phyloP scores from a whole-genome alignment of 768 basidiomycete genomes.

The Russula foetens region DNA sequence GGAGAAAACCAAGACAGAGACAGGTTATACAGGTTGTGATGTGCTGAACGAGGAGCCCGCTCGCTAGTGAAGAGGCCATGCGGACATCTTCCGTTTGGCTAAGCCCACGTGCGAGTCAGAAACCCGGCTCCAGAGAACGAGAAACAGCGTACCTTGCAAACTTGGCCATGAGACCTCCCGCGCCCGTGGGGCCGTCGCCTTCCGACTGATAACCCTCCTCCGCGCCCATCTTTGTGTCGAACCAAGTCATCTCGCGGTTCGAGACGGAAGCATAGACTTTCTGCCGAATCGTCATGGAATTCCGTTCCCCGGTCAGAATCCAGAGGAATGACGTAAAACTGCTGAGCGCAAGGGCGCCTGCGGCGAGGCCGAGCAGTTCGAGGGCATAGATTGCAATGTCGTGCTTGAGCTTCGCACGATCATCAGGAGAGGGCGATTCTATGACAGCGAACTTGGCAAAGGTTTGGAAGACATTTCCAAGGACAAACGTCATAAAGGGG shows the following conservation, averaged over 20 bases:
- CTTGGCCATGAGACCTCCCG: constrained; percentile 89
- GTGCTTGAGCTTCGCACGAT: constrained; percentile 45
- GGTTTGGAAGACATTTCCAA: constrained; percentile 69
- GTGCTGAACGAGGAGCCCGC: constrained; percentile 75
- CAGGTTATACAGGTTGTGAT: constrained; percentile 71
- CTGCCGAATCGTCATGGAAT: constrained; percentile 57
- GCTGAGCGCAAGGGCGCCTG: constrained; percentile 61
- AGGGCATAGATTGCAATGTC: constrained; percentile 54
- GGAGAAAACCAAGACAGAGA: constrained; percentile 72
- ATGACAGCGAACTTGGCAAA: constrained; percentile 52
- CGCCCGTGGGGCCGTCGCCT: constrained; percentile 52
- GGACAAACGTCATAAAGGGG: constrained; percentile 79
- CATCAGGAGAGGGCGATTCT: constrained; percentile 31
- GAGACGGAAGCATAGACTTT: constrained; percentile 63
- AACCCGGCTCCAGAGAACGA: neutral
- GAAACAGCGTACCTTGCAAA: constrained; percentile 59
- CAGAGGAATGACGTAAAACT: constrained; percentile 72
- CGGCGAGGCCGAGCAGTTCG: constrained; percentile 56
- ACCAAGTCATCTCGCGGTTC: constrained; percentile 79
- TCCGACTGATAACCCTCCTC: constrained; percentile 38
- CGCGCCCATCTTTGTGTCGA: constrained; percentile 67
- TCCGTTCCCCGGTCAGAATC: constrained; percentile 83
- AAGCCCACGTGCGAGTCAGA: constrained; percentile 9
- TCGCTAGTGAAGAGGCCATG: constrained; percentile 69
- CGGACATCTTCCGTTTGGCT: constrained; percentile 96